Conservation (phyloP, 306 rosid species). For the Dalbergia cultrata region DNA sequence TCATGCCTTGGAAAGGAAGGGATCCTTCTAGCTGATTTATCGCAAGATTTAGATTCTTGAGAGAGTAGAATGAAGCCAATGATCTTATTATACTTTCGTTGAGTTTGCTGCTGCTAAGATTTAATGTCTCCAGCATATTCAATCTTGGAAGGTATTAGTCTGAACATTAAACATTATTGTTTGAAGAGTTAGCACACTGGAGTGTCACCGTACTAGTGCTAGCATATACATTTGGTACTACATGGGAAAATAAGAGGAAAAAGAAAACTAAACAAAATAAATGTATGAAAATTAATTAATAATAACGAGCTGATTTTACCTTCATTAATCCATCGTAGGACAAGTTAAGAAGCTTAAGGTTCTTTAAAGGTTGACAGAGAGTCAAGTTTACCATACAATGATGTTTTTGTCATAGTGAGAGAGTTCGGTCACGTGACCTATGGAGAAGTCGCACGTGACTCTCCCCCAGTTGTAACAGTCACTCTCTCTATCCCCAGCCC, state of each 20-base stretch:
- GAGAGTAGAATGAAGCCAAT: too few relatives aligned
- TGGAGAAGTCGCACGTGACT: conserved; percentile 19
- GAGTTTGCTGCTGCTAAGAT: not conserved
- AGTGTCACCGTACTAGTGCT: not conserved
- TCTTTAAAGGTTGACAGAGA: too few relatives aligned
- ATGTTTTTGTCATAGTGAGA: conserved; percentile 6
- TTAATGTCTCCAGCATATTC: conserved; percentile 8
- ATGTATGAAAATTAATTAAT: not conserved
- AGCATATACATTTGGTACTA: too few relatives aligned
- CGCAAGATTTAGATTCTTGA: too few relatives aligned
- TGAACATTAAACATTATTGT: not conserved
- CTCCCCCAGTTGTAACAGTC: conserved; percentile 21
- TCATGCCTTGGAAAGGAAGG: too few relatives aligned
- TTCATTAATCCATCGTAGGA: conserved; percentile 9
- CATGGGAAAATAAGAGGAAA: too few relatives aligned
- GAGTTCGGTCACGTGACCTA: conserved; percentile 11
- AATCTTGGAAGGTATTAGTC: not conserved
- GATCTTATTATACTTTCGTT: too few relatives aligned
- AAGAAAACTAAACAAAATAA: too few relatives aligned
- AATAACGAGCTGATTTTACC: not conserved
- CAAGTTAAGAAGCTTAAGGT: not conserved
- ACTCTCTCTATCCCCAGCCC: conserved; percentile 3
- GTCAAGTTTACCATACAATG: not conserved
- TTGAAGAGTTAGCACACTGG: not conserved
- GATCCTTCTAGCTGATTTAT: too few relatives aligned